Evolutionary conservation across 2,329 filamentous ascomycete species (phyloP), one percentile per base, ranked within the genome.

Genomic region (Fusarium clavum): DNA sequence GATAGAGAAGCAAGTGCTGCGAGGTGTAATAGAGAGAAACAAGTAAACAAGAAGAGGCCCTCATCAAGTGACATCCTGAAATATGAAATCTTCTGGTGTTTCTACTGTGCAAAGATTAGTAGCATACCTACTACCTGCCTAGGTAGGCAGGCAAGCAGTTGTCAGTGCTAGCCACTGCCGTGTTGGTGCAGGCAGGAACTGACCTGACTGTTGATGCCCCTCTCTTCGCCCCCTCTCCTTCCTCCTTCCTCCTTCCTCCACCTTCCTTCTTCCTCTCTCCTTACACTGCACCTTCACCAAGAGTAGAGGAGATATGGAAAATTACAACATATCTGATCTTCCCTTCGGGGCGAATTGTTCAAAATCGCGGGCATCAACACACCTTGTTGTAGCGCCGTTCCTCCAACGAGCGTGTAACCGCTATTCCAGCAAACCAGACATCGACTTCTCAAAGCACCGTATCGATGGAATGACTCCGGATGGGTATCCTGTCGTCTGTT

Each of bases 1-100:
- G 55, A 52, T 55, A 53, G 53, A 64, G 57, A 69, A 52, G 69
- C 54, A 70, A 67, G 64, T 45, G 61, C 69, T 72, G 61, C 68
- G 51, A 46, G 53, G 57, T 62, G 53, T 65, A 71, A 65, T 69
- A 29, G 32, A 56, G 25, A 46, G 45, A 6, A 57, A 41, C 10
- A 30, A 22, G 25, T 49, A 18, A 44, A 24, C 11, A 57, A 48
- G 7, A 32, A 30, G 7, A n/a, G 47, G 8, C 6, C 11, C 6
- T 16, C 3, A 14, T 43, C 49, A 16, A 34, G 29, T 25, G 49
- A 57, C 6, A 38, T 12, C 1, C 0, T 38, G 10, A 38, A 38
- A 0, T 7, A 38, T 11, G 30, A 1, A 32, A 14, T 5, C 3
- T 14, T 32, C 30, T 32, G n/a, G 29, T 24, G 25, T 20, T 22